A percentile compares a stretch with the other conserved stretches of the same genome.
Evolutionary conservation across 2,329 filamentous ascomycete species (phyloP).

Genomic region (Epichloe festucae): DNA sequence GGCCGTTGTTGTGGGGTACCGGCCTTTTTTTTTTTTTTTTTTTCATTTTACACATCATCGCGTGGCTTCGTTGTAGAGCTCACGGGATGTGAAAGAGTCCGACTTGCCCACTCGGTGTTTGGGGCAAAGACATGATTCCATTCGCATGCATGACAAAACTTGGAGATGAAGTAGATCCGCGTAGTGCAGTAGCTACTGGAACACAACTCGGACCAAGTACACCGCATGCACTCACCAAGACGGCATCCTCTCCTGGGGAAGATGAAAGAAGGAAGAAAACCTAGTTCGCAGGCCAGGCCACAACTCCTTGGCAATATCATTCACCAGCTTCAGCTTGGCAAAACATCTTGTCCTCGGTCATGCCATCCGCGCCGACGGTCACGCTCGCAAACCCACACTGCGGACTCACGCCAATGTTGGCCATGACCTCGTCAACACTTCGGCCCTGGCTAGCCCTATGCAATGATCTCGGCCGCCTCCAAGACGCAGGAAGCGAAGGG

Average conservation of each 20-base stretch:
- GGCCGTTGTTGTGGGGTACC: no score
- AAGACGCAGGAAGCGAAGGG: constrained; percentile 43
- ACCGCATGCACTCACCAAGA: no score
- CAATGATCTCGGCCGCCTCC: constrained; percentile 51
- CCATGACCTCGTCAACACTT: constrained; percentile 48
- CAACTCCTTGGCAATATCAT: constrained; percentile 50
- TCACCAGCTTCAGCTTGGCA: constrained; percentile 55
- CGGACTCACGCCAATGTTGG: constrained; percentile 53
- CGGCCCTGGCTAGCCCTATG: constrained; percentile 47
- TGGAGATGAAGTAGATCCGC: no score
- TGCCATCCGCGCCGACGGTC: constrained; percentile 48
- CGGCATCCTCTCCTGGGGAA: not conserved
- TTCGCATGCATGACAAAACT: no score
- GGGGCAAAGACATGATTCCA: no score
- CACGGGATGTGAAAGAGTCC: no score
- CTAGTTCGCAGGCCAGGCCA: constrained; percentile 29
- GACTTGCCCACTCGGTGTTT: no score
- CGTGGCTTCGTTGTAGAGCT: no score
- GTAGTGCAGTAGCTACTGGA: no score
- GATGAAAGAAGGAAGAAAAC: not conserved
- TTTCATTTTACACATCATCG: no score
- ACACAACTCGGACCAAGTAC: no score
- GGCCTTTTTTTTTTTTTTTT: no score
- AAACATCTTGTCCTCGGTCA: constrained; percentile 56
- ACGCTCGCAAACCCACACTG: constrained; percentile 63